phyloP scores from a whole-genome alignment of 768 basidiomycete genomes.

The Mycena pura region DNA sequence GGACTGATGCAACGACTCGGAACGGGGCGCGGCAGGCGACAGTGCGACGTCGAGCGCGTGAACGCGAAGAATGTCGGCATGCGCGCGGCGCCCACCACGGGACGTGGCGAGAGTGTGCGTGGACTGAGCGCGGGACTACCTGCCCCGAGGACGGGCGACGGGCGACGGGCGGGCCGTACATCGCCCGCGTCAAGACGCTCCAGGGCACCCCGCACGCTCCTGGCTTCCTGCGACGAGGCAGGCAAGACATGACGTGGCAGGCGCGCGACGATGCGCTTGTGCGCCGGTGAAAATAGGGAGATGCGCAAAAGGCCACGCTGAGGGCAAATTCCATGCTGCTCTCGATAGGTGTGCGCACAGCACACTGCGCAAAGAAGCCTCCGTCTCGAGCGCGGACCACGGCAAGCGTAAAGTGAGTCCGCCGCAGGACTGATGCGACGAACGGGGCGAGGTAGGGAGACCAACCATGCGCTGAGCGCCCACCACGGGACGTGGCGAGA shows the following conservation, averaged over 20 bases:
- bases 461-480: constrained; percentile 44
- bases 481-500: constrained; percentile 61
- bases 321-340: no score
- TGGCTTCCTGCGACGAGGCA: no score
- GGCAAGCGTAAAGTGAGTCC: constrained; percentile 37
- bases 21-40: constrained; percentile 29
- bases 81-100: constrained; percentile 44
- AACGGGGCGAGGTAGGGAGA: constrained; percentile 35
- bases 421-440: constrained; percentile 20
- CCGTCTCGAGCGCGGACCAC: constrained; percentile 61
- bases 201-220: constrained; percentile 43
- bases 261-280: no score
- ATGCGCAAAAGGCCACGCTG: no score
- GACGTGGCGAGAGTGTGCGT: constrained; percentile 61
- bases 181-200: constrained; percentile 59
- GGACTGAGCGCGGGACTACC: constrained; percentile 51
- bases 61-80: constrained; percentile 51
- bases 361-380: constrained; percentile 74
- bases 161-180: no score
- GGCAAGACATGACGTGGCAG: no score
- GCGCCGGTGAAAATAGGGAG: no score
- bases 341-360: no score
- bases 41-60: no score
- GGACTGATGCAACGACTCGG: constrained; percentile 21
- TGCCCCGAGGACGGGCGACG: constrained; percentile 51